Conservation (phyloP, 1,139 yeast genomes). For the Kluyveromyces sp. region DNA sequence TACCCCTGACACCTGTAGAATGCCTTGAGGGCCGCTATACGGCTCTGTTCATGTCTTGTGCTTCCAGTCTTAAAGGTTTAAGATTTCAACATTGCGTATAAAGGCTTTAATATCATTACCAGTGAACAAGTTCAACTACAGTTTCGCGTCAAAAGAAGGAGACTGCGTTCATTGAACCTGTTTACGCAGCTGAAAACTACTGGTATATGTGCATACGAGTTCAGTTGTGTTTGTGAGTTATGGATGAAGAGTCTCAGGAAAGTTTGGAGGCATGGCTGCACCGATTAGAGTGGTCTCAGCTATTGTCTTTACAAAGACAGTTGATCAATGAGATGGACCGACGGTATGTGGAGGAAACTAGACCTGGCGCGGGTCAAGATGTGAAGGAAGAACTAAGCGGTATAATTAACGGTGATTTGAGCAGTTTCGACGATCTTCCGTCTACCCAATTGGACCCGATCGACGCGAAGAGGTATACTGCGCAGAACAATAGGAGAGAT, state of each 20-base stretch:
- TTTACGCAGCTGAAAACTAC: slow-evolving; percentile 5
- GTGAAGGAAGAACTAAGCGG: neutral
- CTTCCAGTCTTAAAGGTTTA: too few relatives aligned
- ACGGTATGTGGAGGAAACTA: neutral
- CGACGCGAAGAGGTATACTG: neutral
- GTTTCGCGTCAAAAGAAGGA: neutral
- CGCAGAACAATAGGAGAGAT: neutral
- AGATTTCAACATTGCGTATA: too few relatives aligned
- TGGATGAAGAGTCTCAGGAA: slow-evolving; percentile 10
- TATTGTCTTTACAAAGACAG: slow-evolving; percentile 3
- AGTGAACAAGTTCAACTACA: too few relatives aligned
- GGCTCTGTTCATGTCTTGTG: too few relatives aligned
- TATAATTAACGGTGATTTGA: neutral
- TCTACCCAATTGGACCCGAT: slow-evolving; percentile 4
- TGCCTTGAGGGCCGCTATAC: too few relatives aligned
- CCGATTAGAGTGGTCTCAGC: slow-evolving; percentile 5
- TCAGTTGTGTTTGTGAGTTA: neutral
- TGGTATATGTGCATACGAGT: neutral
- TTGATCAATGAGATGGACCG: slow-evolving; percentile 1
- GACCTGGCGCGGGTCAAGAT: neutral
- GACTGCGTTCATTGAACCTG: slow-evolving; percentile 7
- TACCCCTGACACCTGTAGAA: too few relatives aligned
- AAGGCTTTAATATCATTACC: too few relatives aligned
- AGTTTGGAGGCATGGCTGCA: slow-evolving; percentile 20
- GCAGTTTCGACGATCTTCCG: neutral